phyloP scores from a whole-genome alignment of 116 monocot genomes.

The Posidonia oceanica region DNA sequence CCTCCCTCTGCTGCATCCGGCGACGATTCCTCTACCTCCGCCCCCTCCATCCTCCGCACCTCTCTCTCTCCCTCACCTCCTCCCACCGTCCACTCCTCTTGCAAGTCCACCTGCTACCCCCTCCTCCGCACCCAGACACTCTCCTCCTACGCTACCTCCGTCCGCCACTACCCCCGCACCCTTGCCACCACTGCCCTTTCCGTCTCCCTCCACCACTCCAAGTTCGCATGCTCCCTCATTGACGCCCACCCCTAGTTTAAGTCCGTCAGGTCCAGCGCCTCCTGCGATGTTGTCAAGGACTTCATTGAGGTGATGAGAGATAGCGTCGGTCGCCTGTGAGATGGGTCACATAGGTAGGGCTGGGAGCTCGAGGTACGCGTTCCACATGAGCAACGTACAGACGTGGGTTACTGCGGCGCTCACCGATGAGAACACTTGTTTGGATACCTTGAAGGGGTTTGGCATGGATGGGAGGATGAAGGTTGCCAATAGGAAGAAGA shows the following conservation, averaged over 20 bases:
- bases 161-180: slow-evolving; percentile 26
- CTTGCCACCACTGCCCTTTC: slow-evolving; percentile 41
- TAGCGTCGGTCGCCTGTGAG: slow-evolving; percentile 29
- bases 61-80: slow-evolving; percentile 4
- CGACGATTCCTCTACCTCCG: slow-evolving; percentile 6
- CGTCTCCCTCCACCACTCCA: slow-evolving; percentile 22
- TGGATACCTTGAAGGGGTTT: slow-evolving; percentile 19
- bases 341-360: slow-evolving; percentile 21
- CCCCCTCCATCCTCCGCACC: not conserved
- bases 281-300: slow-evolving; percentile 15
- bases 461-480: not conserved
- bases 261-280: not conserved
- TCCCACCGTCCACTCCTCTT: slow-evolving; percentile 16
- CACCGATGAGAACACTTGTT: slow-evolving; percentile 37
- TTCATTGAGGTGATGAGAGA: slow-evolving; percentile 37
- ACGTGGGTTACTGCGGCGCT: slow-evolving; percentile 49
- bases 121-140: slow-evolving; percentile 25
- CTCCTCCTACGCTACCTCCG: slow-evolving; percentile 20
- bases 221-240: slow-evolving; percentile 29
- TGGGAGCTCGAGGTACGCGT: slow-evolving; percentile 8
- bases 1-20: too few species aligned
- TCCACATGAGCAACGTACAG: slow-evolving; percentile 35
- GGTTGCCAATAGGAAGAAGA: slow-evolving; percentile 16
- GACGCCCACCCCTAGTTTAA: not conserved
- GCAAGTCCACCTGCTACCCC: slow-evolving; percentile 40